Base-by-base conservation (phyloP, 2,329 filamentous ascomycete species). In the Colletotrichum sp. region DNA sequence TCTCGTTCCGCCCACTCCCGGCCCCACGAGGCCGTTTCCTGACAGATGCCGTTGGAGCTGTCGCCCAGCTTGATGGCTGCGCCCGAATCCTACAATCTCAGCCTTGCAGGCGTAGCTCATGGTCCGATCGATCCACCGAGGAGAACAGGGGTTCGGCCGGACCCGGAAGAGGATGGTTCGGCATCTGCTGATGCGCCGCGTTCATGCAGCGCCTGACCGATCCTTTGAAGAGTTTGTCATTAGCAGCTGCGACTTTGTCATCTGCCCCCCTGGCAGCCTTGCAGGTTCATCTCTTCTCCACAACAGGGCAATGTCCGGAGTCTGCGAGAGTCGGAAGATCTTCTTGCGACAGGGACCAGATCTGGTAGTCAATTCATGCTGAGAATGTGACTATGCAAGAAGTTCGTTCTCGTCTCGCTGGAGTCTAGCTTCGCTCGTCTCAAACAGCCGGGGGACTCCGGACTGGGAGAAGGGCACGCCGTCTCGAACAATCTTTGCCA, bases 401-500 rank as follows among this genome's bases (percentile, higher is more conserved):
- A 76, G 24, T n/a, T 74, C 60, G 13, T 70, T 73, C 0, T 72
- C 28, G 4, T 64, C 21, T 26, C 36, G 44, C 15, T 76, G 60
- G 18, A 85, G 60, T 60, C 85, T 80, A 62, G 79, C 78, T 71
- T 80, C 68, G 3, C 81, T 84, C 16, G 83, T 82, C 75, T 85
- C 79, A 59, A 85, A 87, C 4, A 86, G 70, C 1, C 78, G 77
- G n/a, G 86, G 85, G 9, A 88, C 72, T 3, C 84, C 84, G 1
- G 85, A 84, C n/a, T 85, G 79, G 60, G 83, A 81, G 72, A 86
- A 87, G 0, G 77, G 66, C 4, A 71, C 60, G 12, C 77, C 82
- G 2, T 82, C 76, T 6, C 80, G 62, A 1, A 88, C 77, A 85
- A 89, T 88, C 44, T 80, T 76, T 6, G 83, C 85, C 15, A 89